These are phyloP conservation scores for Pinus tabuliformis DNA, from an alignment of 75 land plant genomes.

Conservation along the genomic window DNA sequence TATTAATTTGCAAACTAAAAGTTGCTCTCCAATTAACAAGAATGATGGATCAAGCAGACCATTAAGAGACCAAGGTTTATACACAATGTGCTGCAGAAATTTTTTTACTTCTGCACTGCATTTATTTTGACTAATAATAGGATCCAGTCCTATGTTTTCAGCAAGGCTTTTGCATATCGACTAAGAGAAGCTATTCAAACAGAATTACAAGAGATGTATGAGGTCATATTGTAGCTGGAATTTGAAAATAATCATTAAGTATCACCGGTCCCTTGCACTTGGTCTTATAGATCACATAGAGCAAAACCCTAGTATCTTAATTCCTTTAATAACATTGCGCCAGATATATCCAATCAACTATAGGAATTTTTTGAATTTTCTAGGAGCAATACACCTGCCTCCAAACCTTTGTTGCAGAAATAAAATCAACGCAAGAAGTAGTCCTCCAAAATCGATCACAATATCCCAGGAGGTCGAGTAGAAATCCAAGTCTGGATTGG, in stretches of 20 bases:
- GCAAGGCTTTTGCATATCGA: background rate
- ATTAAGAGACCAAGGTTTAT: too few relatives aligned
- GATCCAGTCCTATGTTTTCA: background rate
- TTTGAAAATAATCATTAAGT: background rate
- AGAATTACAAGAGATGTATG: background rate
- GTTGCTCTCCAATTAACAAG: too few relatives aligned
- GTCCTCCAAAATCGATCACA: slow-evolving; percentile 54
- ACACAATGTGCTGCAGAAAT: too few relatives aligned
- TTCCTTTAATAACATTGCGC: background rate
- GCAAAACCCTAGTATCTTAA: background rate
- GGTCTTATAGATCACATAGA: background rate
- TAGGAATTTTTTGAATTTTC: slow-evolving; percentile 47
- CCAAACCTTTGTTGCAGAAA: slow-evolving; percentile 81
- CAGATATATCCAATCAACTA: slow-evolving; percentile 1
- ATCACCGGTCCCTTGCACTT: background rate
- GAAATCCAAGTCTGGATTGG: slow-evolving; percentile 59
- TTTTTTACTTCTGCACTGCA: background rate
- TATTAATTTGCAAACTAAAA: too few relatives aligned
- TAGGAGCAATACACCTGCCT: slow-evolving; percentile 56
- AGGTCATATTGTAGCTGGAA: background rate
- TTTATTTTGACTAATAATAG: background rate
- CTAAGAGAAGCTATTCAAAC: background rate
- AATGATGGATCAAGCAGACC: too few relatives aligned
- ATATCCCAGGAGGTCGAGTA: slow-evolving; percentile 76
- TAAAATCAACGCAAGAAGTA: slow-evolving; percentile 52